Conservation (phyloP, 768 basidiomycete species). For the Trametes maxima region DNA sequence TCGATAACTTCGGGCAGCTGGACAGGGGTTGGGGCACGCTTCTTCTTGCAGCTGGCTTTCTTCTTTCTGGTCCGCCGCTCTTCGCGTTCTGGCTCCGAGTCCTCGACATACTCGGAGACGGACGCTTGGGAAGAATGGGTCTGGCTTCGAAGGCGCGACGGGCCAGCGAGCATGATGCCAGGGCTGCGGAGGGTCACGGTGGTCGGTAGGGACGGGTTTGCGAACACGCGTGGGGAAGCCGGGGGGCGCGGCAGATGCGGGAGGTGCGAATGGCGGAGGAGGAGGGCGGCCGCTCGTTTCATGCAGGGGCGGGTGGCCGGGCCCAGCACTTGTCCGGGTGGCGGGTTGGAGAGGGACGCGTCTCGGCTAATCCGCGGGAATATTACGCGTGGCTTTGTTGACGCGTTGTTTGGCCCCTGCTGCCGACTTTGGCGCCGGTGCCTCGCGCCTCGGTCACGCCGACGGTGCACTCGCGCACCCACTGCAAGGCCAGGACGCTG, state of each 20-base stretch:
- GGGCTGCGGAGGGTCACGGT: neutral
- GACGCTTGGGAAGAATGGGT: conserved; percentile 11
- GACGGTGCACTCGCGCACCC: neutral
- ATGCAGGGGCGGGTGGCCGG: neutral
- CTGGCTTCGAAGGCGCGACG: neutral
- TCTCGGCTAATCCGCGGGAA: conserved; percentile 10
- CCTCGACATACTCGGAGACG: conserved; percentile 52
- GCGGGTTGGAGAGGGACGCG: conserved; percentile 10
- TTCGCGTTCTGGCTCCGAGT: conserved; percentile 74
- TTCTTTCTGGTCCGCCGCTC: conserved; percentile 32
- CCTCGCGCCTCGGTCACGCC: conserved; percentile 6
- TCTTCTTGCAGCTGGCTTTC: conserved; percentile 27
- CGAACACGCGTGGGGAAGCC: neutral
- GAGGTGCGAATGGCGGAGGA: neutral
- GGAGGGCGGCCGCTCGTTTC: conserved; percentile 17
- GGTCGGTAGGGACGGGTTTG: neutral
- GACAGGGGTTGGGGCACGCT: conserved; percentile 24
- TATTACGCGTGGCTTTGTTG: conserved; percentile 18
- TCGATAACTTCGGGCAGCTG: conserved; percentile 21
- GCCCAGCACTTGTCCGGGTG: neutral
- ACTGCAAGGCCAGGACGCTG: neutral
- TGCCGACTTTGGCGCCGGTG: neutral
- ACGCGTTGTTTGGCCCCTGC: conserved; percentile 22
- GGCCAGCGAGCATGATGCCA: conserved; percentile 1
- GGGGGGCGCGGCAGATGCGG: neutral